These are phyloP conservation scores for Pholiota conissans DNA, from an alignment of 768 basidiomycete species.

Conservation along the genomic window DNA sequence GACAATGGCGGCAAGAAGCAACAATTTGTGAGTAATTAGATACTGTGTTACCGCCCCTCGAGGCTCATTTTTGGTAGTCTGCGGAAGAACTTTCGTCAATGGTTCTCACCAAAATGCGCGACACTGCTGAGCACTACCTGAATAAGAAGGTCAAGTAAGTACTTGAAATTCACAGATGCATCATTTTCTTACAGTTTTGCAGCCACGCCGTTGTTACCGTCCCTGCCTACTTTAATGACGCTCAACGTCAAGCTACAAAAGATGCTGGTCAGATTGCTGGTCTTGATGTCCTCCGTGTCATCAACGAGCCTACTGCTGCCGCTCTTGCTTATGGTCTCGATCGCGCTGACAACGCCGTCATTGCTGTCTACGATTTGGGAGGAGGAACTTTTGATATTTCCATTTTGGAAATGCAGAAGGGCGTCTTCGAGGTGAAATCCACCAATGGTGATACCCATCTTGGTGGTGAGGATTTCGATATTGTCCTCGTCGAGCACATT, in stretches of 20 bases:
- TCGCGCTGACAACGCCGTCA: slow-evolving; percentile 77
- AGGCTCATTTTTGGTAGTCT: slow-evolving; percentile 46
- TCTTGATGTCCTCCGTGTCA: slow-evolving; percentile 95
- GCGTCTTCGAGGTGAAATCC: slow-evolving; percentile 99
- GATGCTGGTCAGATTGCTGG: slow-evolving; percentile 98
- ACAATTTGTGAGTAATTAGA: slow-evolving; percentile 61
- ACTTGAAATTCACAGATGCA: neutral
- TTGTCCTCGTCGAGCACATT: slow-evolving; percentile 83
- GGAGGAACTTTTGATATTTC: slow-evolving; percentile 99
- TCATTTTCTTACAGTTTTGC: slow-evolving; percentile 7
- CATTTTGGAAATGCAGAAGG: slow-evolving; percentile 99
- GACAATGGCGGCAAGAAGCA: slow-evolving; percentile 86
- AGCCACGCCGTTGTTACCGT: slow-evolving; percentile 93
- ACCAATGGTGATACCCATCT: slow-evolving; percentile 99
- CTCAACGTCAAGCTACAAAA: slow-evolving; percentile 98
- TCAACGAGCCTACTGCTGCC: slow-evolving; percentile 98
- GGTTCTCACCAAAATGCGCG: slow-evolving; percentile 91
- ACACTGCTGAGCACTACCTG: slow-evolving; percentile 91
- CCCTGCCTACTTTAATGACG: slow-evolving; percentile 99
- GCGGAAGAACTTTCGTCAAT: slow-evolving; percentile 86
- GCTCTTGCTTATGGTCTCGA: slow-evolving; percentile 98
- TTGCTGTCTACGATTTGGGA: slow-evolving; percentile 98
- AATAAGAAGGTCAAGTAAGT: slow-evolving; percentile 95
- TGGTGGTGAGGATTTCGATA: slow-evolving; percentile 95
- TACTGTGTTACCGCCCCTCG: neutral